Percentiles rank a stretch among this genome's conserved stretches.
Conservation (phyloP, 768 basidiomycete species). For the Neoboletus subvelutipes region DNA sequence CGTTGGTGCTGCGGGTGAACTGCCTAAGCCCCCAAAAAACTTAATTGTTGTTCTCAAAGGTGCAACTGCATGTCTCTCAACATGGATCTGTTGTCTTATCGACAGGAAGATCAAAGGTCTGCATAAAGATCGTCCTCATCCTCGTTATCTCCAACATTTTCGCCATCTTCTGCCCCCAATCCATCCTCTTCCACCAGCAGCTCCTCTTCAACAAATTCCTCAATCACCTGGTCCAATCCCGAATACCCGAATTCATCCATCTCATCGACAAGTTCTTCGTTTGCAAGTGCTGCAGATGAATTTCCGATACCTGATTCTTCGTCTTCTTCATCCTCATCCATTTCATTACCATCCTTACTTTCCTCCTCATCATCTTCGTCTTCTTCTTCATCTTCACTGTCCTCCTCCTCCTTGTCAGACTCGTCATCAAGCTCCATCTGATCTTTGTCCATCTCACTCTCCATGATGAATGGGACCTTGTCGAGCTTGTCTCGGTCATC, state of each 20-base stretch:
- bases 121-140: not conserved
- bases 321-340: not conserved
- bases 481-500: not conserved
- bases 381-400: no score
- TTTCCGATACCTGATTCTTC: no score
- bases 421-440: not conserved
- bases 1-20: no score
- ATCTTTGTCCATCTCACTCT: not conserved
- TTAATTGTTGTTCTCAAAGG: not conserved
- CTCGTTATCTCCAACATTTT: not conserved
- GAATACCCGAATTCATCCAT: not conserved
- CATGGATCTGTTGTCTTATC: no score
- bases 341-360: not conserved
- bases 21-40: no score
- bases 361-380: no score
- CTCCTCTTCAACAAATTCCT: not conserved
- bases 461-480: not conserved
- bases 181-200: not conserved
- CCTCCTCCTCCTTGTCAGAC: not conserved
- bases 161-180: not conserved
- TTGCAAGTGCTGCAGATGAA: not conserved
- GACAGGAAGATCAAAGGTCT: not conserved
- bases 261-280: not conserved
- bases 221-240: not conserved
- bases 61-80: not conserved